phyloP scores from a whole-genome alignment of 495 filamentous ascomycete species.

The Penicillium bialowiezense region DNA sequence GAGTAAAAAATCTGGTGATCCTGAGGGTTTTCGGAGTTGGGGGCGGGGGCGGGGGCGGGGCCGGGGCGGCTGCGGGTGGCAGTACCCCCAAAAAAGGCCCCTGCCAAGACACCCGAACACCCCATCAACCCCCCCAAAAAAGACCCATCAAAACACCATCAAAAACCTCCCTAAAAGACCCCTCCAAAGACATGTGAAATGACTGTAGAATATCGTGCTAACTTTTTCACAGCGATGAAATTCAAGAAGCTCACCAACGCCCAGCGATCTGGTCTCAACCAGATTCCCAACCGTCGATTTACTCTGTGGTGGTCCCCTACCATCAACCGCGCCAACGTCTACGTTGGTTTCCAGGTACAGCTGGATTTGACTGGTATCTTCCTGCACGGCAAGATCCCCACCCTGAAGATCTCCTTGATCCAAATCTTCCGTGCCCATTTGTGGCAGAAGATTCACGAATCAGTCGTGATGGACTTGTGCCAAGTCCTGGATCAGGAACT shows the following conservation, averaged over 20 bases:
- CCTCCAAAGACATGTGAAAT: too few species aligned
- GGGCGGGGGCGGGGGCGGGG: too few species aligned
- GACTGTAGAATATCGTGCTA: too few species aligned
- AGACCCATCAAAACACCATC: too few species aligned
- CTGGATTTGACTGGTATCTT: constrained; percentile 98
- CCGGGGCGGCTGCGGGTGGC: too few species aligned
- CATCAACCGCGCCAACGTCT: constrained; percentile 59
- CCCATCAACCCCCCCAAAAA: too few species aligned
- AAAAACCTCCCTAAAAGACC: too few species aligned
- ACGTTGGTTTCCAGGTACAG: constrained; percentile 96
- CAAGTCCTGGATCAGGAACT: constrained; percentile 99
- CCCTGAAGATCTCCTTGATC: constrained; percentile 96
- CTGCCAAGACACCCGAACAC: too few species aligned
- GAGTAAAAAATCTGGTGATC: too few species aligned
- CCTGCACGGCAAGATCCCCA: constrained; percentile 99
- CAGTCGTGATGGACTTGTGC: constrained; percentile 98
- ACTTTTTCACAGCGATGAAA: too few species aligned
- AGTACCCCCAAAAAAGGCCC: too few species aligned
- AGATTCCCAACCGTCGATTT: constrained; percentile 99
- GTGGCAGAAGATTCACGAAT: constrained; percentile 99
- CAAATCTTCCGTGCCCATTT: constrained; percentile 99
- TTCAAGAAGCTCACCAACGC: constrained; percentile 99
- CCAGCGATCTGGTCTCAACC: constrained; percentile 96
- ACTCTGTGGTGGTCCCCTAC: constrained; percentile 98
- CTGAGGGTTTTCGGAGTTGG: too few species aligned